These are phyloP conservation scores for Pleurozium schreberi DNA, from an alignment of 225 moss, liverwort and hornwort species.

Conservation along the genomic window DNA sequence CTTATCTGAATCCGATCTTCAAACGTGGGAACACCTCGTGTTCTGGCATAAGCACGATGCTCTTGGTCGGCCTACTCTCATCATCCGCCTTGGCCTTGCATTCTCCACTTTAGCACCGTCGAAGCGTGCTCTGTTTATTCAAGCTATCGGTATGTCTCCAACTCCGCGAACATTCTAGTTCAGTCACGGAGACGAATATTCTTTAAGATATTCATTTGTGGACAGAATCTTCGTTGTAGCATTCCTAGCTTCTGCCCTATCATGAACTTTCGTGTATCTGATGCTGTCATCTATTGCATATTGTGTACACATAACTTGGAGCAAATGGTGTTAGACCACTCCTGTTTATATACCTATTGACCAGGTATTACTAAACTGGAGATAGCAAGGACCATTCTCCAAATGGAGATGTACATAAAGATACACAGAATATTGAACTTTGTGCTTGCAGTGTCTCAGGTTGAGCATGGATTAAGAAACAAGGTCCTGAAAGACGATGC, in stretches of 20 bases:
- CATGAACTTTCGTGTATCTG: neutral
- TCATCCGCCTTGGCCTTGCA: slow-evolving; percentile 79
- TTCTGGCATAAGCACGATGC: slow-evolving; percentile 70
- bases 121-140: slow-evolving; percentile 68
- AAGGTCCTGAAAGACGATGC: slow-evolving; percentile 47
- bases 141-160: slow-evolving; percentile 63
- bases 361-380: neutral
- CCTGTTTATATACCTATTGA: neutral
- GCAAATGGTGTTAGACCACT: neutral
- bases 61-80: slow-evolving; percentile 48
- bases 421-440: neutral
- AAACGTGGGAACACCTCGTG: slow-evolving; percentile 53
- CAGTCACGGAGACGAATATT: neutral
- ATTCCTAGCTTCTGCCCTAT: neutral
- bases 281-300: neutral
- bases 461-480: slow-evolving; percentile 57
- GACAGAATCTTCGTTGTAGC: neutral
- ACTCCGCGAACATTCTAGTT: neutral
- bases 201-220: neutral
- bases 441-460: slow-evolving; percentile 79
- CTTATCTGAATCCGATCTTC: slow-evolving; percentile 47
- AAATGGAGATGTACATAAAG: neutral
- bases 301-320: neutral
- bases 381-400: neutral
- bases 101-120: slow-evolving; percentile 38